Base-by-base conservation (phyloP, 345 rosid genomes). In the Hibiscus tridactylites region DNA sequence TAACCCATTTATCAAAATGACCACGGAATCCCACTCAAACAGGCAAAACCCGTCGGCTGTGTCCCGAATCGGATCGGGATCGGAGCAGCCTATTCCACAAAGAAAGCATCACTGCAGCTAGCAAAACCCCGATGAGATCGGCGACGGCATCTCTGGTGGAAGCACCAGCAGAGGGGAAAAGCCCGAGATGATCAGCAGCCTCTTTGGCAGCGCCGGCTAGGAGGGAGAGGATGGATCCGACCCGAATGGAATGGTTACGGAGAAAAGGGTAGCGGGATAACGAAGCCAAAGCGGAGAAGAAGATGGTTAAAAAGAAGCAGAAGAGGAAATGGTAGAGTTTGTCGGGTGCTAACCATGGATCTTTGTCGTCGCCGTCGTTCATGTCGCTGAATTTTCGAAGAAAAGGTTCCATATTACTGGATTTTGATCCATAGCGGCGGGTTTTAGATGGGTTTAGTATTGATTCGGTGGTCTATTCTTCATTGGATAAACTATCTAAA, bases 331-430 rank as follows among this genome's bases (percentile, higher is more conserved):
- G 97, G 84, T 94, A 91, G 58, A 88, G 73, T 83, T 94, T 94
- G 88, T 94, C 97, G 4, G 77, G 84, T 29, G 90, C 96, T 0
- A 90, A 49, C 98, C 98, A 94, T 5, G 97, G 96, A 65, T 94
- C 97, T 26, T 76, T 73, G 73, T 57, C 77, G 16, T n/a, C 74
- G 62, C n/a, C 59, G 71, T 19, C 33, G 70, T 26, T 69, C 67
- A 13, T 42, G 16, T 12, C 9, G 24, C 50, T 24, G 37, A 11
- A n/a, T 26, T 7, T 39, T 12, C 53, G 44, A 39, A 39, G 9
- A 39, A 39, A 39, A 39, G 8, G 44, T 6, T 39, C 2, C 9
- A 39, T 6, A 39, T 39, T 39, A 39, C 44, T 7, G 44, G 44
- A 39, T 6, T 39, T 6, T 39, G 44, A 39, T 39, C 9, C 9